phyloP scores from a whole-genome alignment of 1,139 yeast species.

The Sugiyamaella japonica region DNA sequence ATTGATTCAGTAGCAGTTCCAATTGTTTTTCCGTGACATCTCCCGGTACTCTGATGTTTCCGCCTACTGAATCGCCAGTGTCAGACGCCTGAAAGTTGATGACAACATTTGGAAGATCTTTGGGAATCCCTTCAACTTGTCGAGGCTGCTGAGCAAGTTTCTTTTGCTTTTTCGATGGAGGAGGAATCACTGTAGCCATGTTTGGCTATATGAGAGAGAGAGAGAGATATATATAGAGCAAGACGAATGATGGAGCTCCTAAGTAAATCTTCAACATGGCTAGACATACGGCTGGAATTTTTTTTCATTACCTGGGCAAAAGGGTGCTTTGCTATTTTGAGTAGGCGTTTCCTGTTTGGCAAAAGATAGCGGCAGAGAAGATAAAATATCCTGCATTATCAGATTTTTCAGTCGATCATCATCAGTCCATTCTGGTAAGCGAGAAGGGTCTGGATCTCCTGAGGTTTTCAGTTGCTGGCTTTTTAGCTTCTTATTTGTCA shows the following conservation, averaged over 20 bases:
- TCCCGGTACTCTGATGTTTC: conserved; percentile 89
- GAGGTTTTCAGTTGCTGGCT: not conserved
- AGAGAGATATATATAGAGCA: not conserved
- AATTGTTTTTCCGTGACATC: conserved; percentile 81
- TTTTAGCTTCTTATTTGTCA: not conserved
- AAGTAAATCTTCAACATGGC: not conserved
- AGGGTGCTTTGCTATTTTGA: not conserved
- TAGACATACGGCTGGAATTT: conserved; percentile 14
- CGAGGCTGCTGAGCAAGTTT: conserved; percentile 79
- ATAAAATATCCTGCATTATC: conserved; percentile 5
- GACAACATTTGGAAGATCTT: conserved; percentile 81
- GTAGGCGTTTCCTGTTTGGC: not conserved
- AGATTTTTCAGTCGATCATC: conserved; percentile 15
- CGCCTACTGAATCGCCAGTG: conserved; percentile 86
- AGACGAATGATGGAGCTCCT: not conserved
- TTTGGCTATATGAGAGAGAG: not conserved
- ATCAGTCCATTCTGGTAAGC: not conserved
- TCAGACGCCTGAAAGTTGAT: conserved; percentile 91
- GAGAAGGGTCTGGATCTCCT: not conserved
- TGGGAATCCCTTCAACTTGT: conserved; percentile 72
- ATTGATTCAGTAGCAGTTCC: conserved; percentile 71
- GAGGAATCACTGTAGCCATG: conserved; percentile 95
- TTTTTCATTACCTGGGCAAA: not conserved
- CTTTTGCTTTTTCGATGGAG: conserved; percentile 87
- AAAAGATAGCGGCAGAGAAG: conserved; percentile 12